These are phyloP conservation scores for Parachlorella kessleri DNA, from an alignment of 139 green algal genomes.

Conservation along the genomic window DNA sequence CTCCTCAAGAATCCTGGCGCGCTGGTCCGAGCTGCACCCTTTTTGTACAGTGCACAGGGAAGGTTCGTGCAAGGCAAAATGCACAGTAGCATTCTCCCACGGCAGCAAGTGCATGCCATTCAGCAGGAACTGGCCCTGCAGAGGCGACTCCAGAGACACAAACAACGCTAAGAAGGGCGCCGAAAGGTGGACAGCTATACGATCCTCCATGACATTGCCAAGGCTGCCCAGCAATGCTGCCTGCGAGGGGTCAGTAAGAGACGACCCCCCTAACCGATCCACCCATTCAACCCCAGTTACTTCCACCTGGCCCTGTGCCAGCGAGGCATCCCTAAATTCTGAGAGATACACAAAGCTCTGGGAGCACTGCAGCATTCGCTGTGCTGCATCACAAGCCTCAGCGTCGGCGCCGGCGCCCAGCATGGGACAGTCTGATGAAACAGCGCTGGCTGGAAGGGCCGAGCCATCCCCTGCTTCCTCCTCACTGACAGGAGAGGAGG, in stretches of 20 bases:
- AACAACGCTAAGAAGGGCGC: slow-evolving; percentile 28
- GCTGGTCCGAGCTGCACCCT: too few species aligned
- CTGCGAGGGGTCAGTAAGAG: too few species aligned
- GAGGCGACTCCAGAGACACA: slow-evolving; percentile 15
- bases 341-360: slow-evolving; percentile 6
- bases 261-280: neutral
- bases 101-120: slow-evolving; percentile 51
- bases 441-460: too few species aligned
- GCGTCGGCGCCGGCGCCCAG: neutral
- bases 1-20: too few species aligned
- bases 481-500: too few species aligned
- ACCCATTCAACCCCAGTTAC: neutral
- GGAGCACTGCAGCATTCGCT: slow-evolving; percentile 14
- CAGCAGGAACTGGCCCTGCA: slow-evolving; percentile 44
- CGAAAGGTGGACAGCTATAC: too few species aligned
- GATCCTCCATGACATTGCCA: too few species aligned
- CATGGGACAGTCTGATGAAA: too few species aligned
- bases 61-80: too few species aligned
- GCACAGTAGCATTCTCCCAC: slow-evolving; percentile 36
- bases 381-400: neutral
- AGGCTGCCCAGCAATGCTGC: slow-evolving; percentile 9
- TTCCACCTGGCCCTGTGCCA: slow-evolving; percentile 7
- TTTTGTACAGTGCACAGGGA: too few species aligned
- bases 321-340: slow-evolving; percentile 24
- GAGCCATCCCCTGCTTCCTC: too few species aligned